These are phyloP conservation scores for Astrocystis sublimbata DNA, from an alignment of 495 filamentous ascomycete species.

Conservation along the genomic window DNA sequence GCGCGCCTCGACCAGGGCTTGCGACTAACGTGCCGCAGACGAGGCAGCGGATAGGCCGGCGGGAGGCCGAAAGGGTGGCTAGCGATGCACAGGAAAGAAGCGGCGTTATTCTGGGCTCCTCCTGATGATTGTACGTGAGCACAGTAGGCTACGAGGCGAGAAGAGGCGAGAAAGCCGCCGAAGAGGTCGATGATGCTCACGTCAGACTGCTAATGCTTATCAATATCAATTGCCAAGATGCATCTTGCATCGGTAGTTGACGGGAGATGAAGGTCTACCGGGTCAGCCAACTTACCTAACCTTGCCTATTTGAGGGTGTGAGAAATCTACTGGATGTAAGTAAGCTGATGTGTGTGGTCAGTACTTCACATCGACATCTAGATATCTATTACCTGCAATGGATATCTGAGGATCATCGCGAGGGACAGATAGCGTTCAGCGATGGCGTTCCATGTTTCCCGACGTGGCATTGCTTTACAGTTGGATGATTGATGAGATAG, in stretches of 20 bases:
- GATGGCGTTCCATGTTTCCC: no score
- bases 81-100: constrained; percentile 1
- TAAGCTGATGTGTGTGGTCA: constrained; percentile 2
- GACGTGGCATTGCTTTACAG: no score
- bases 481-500: no score
- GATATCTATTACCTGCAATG: no score
- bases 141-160: constrained; percentile 9
- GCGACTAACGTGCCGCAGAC: neutral
- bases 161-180: constrained; percentile 8
- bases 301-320: neutral
- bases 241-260: constrained; percentile 6
- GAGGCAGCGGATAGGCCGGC: constrained; percentile 9
- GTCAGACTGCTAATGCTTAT: constrained; percentile 10
- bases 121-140: no score
- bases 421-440: no score
- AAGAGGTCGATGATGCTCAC: constrained; percentile 4
- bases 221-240: constrained; percentile 5
- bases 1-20: neutral
- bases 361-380: neutral
- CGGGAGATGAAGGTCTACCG: neutral
- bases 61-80: neutral
- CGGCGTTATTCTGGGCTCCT: no score
- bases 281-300: no score
- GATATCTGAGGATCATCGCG: no score
- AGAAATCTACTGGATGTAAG: no score